These are phyloP conservation scores for Pseudonectria buxi DNA, from an alignment of 2,329 filamentous ascomycete species.

Conservation along the genomic window DNA sequence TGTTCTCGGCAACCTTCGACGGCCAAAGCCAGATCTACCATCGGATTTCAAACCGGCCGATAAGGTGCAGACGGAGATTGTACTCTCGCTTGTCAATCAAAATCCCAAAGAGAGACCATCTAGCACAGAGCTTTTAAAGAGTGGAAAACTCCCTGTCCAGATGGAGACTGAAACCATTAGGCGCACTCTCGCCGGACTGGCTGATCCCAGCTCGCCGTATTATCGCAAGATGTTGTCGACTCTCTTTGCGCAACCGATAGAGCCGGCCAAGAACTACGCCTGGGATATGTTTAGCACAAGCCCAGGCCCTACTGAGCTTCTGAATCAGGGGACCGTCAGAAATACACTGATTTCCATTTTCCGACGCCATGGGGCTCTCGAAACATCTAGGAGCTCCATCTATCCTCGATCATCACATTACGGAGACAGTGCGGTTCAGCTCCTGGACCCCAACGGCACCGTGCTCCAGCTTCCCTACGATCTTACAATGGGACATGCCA, in stretches of 20 bases:
- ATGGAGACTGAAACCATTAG: constrained; percentile 90
- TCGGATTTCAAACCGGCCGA: constrained; percentile 62
- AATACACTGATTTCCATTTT: constrained; percentile 73
- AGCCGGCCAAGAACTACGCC: constrained; percentile 72
- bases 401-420: constrained; percentile 83
- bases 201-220: constrained; percentile 77
- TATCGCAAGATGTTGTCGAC: constrained; percentile 85
- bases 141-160: constrained; percentile 80
- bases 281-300: constrained; percentile 63
- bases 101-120: constrained; percentile 77
- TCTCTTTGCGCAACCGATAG: constrained; percentile 69
- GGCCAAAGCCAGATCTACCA: constrained; percentile 63
- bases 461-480: constrained; percentile 92
- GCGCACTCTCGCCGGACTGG: constrained; percentile 71
- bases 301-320: constrained; percentile 51
- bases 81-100: constrained; percentile 73
- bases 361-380: constrained; percentile 80
- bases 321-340: constrained; percentile 68
- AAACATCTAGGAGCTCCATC: constrained; percentile 65
- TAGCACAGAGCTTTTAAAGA: constrained; percentile 73
- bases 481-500: constrained; percentile 80
- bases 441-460: constrained; percentile 79
- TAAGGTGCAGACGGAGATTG: constrained; percentile 71
- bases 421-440: constrained; percentile 61
- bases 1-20: constrained; percentile 61